Evolutionary conservation across 139 green algal species (phyloP), one percentile per base, ranked within the genome.

Genomic region (Eudorina sp.): DNA sequence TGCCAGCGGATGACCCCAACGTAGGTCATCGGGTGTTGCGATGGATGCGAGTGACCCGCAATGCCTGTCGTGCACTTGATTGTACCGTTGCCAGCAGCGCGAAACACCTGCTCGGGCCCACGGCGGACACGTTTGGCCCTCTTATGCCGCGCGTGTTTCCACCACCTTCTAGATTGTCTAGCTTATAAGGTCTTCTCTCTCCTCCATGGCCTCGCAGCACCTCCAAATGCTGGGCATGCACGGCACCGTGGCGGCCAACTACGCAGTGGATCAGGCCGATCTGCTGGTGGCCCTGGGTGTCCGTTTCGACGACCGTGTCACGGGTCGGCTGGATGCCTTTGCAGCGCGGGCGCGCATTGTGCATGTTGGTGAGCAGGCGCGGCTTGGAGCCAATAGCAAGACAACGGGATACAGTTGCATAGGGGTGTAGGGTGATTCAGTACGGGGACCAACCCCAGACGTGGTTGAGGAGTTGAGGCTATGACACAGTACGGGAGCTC

Each of bases 241-340:
- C 90, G 97, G 98, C 89, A 99, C 98, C 2, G 97, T 99, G 66
- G 96, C 94, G 70, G 98, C 97, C 53, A 99, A 99, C 94, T 99
- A 97, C 88, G 96, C 97, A 3, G 94, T 99, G 16, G 96, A 99
- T 88, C 91, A 97, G 68, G 89, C 95, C 1, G 97, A 99, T 91
- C 93, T 99, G 89, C 94, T 99, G 86, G 91, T 99, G 13, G 98
- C 98, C 14, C 94, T 99, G 73, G 98, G 98, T 46, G 98, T 99
- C 84, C 95, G 98, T n/a, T 99, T 99, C 91, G 98, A 99, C 81
- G 98, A 99, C 93, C 97, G 98, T 60, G 98, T 99, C 58, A 99
- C 98, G 0, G 97, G 97, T 89, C 99, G 98, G 95, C 95, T 99
- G 69, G 98, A 99, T 88, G 90, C 94, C 14, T 99, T 99, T 93